Evolutionary conservation across 1,139 yeast species (phyloP).

Genomic region (Pichia sp.): DNA sequence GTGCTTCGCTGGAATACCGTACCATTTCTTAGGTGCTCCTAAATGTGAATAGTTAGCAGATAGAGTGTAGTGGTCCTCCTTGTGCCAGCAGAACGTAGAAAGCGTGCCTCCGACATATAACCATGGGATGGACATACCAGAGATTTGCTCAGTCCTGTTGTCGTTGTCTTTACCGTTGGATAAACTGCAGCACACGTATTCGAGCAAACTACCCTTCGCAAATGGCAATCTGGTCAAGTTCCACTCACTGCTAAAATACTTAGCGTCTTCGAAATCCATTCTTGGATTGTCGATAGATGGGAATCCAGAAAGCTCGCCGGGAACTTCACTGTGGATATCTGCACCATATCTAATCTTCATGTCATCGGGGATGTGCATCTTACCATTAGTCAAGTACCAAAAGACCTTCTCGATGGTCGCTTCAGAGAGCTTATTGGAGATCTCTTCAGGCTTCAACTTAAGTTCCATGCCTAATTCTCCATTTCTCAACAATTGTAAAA

Average conservation of each 20-base stretch:
- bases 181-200: conserved; percentile 38
- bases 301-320: conserved; percentile 71
- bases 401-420: conserved; percentile 50
- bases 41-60: conserved; percentile 77
- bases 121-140: conserved; percentile 89
- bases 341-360: conserved; percentile 74
- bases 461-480: conserved; percentile 10
- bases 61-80: conserved; percentile 76
- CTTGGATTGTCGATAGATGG: conserved; percentile 36
- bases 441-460: conserved; percentile 1
- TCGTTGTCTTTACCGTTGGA: background rate
- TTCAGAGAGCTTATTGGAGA: conserved; percentile 3
- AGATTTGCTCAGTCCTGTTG: conserved; percentile 41
- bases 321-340: conserved; percentile 60
- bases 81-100: conserved; percentile 85
- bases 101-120: conserved; percentile 70
- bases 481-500: conserved; percentile 1
- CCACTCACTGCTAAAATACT: conserved; percentile 38
- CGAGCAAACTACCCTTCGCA: conserved; percentile 62
- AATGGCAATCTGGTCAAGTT: conserved; percentile 67
- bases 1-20: conserved; percentile 61
- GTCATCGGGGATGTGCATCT: conserved; percentile 31
- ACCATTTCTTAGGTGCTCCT: conserved; percentile 79
- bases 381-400: conserved; percentile 47
- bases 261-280: conserved; percentile 26